Base-by-base conservation (phyloP, 2,329 filamentous ascomycete genomes). In the Fusarium floridanum region DNA sequence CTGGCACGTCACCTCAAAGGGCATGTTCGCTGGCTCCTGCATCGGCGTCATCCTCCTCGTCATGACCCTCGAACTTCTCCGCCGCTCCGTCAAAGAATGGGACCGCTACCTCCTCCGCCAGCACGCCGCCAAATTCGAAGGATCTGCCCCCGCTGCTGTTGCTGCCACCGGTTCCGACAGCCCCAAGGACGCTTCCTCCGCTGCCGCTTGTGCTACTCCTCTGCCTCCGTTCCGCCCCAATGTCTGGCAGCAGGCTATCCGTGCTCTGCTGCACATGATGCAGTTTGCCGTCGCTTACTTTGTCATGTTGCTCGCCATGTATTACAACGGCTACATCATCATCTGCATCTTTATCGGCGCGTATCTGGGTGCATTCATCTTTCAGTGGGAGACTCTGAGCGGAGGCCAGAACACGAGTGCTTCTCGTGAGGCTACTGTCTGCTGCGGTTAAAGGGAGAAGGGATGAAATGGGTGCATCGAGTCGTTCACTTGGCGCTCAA, bases 291-390 rank as follows among this genome's bases (percentile, higher is more conserved):
- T 95, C 2, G 93, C 93, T 3, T 97, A 96, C 81, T 91, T 96
- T 76, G 82, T 96, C 78, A 96, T 97, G 94, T 83, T 93, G 84
- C 66, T 80, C 56, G 76, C 78, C 83, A 80, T 77, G 82, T 90
- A 90, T 80, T 91, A 88, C 83, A 91, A 90, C 76, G 90, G 91
- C 11, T 97, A 94, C 82, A 88, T 97, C 72, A 94, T 97, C 81
- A 92, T 96, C 68, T 94, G 91, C 76, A 94, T 97, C 81, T 90
- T 96, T 72, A 88, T 96, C 65, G 94, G 94, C 2, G 90, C 92
- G 1, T 94, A 90, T 73, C 66, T 95, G 6, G 94, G 94, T 17
- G 87, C 89, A 14, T 94, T 95, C 73, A 79, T 94, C 68, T 96
- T 94, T 80, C 89, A 91, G 34, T 95, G 93, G 92, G 92, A 93